These are phyloP conservation scores for Podaxis pistillaris DNA, from an alignment of 768 basidiomycete genomes.

Conservation along the genomic window DNA sequence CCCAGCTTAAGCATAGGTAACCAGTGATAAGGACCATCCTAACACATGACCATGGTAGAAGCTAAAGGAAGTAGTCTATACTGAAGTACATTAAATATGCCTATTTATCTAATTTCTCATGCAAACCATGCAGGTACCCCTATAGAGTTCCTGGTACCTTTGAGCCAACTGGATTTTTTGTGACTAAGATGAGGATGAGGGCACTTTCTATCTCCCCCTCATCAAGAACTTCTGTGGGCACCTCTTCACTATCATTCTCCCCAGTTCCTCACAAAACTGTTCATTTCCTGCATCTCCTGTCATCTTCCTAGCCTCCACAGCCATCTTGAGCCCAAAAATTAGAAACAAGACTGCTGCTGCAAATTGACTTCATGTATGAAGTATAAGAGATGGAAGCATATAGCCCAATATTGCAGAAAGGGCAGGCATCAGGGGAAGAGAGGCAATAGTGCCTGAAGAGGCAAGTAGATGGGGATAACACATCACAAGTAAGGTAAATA, in stretches of 20 bases:
- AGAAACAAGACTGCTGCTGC: slow-evolving; percentile 83
- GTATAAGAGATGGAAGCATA: slow-evolving; percentile 81
- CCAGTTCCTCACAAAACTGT: slow-evolving; percentile 92
- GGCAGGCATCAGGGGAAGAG: slow-evolving; percentile 89
- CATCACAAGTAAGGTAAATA: slow-evolving; percentile 82
- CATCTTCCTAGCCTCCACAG: slow-evolving; percentile 83
- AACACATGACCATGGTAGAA: too few relatives aligned
- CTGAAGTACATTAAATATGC: too few relatives aligned
- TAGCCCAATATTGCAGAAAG: slow-evolving; percentile 93
- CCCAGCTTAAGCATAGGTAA: too few relatives aligned
- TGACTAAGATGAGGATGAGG: slow-evolving; percentile 18
- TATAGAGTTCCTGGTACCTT: slow-evolving; percentile 68
- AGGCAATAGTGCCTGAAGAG: slow-evolving; percentile 85
- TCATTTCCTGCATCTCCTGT: slow-evolving; percentile 55
- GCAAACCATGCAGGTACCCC: too few relatives aligned
- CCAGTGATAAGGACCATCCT: too few relatives aligned
- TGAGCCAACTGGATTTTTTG: slow-evolving; percentile 28
- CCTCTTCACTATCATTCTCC: slow-evolving; percentile 60
- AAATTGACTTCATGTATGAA: slow-evolving; percentile 61
- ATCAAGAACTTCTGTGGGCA: slow-evolving; percentile 77
- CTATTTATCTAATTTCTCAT: too few relatives aligned
- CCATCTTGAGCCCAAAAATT: slow-evolving; percentile 88
- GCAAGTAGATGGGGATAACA: slow-evolving; percentile 84
- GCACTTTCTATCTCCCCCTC: slow-evolving; percentile 45
- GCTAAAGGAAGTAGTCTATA: too few relatives aligned